A percentile compares a stretch with the other conserved stretches of the same genome.
phyloP scores from a whole-genome alignment of 2,329 filamentous ascomycete genomes.

The Penicillium sp. region DNA sequence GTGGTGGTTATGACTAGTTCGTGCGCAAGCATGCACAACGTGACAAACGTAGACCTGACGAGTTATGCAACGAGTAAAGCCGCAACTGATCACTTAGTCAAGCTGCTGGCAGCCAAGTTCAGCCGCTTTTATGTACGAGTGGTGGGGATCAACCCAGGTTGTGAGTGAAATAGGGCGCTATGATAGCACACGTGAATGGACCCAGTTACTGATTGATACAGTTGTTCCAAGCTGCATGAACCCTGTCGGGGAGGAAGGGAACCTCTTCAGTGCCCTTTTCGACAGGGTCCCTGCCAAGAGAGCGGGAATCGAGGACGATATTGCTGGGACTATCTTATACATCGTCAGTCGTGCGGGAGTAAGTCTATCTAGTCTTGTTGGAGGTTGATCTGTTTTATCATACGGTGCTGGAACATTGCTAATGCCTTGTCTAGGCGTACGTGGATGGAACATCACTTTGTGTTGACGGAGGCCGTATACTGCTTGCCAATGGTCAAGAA shows the following conservation, averaged over 20 bases:
- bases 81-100: constrained; percentile 54
- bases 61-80: constrained; percentile 55
- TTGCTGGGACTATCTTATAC: constrained; percentile 47
- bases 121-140: constrained; percentile 46
- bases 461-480: constrained; percentile 43
- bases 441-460: constrained; percentile 43
- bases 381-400: fast-evolving
- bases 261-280: constrained; percentile 45
- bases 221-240: constrained; percentile 50
- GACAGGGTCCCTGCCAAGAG: constrained; percentile 43
- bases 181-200: not conserved
- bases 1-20: constrained; percentile 52
- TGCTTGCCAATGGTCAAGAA: constrained; percentile 45
- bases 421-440: constrained; percentile 33
- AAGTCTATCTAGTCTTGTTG: constrained; percentile 14
- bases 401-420: not conserved
- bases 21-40: constrained; percentile 55
- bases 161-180: constrained; percentile 27
- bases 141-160: constrained; percentile 48
- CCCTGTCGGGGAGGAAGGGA: constrained; percentile 42
- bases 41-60: constrained; percentile 54
- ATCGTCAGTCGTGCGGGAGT: constrained; percentile 45
- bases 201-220: constrained; percentile 11
- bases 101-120: constrained; percentile 52
- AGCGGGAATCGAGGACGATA: constrained; percentile 43